phyloP scores from a whole-genome alignment of 768 basidiomycete genomes.

The Zangia roseola region DNA sequence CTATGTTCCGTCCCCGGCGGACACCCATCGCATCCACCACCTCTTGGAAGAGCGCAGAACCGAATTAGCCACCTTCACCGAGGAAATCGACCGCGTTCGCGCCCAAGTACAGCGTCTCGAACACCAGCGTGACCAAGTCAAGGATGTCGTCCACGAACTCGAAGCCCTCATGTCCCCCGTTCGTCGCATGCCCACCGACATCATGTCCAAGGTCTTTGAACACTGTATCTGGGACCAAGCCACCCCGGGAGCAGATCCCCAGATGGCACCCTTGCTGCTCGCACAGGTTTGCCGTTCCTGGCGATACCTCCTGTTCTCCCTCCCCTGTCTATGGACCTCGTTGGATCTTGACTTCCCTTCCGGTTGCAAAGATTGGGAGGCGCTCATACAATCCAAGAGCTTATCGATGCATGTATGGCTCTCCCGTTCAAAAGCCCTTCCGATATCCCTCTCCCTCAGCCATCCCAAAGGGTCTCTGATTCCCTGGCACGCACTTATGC shows the following conservation, averaged over 20 bases:
- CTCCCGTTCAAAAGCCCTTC: slow-evolving; percentile 30
- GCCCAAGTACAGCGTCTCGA: slow-evolving; percentile 22
- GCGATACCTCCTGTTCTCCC: slow-evolving; percentile 29
- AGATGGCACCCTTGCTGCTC: slow-evolving; percentile 24
- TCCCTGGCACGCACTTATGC: slow-evolving; percentile 27
- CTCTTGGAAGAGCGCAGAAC: slow-evolving; percentile 18
- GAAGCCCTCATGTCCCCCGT: slow-evolving; percentile 29
- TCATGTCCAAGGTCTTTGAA: slow-evolving; percentile 29
- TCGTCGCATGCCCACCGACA: slow-evolving; percentile 32
- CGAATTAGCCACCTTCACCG: slow-evolving; percentile 11
- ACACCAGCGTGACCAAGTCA: slow-evolving; percentile 2
- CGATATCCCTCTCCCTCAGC: slow-evolving; percentile 23
- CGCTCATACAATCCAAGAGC: slow-evolving; percentile 24
- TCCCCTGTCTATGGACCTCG: slow-evolving; percentile 25
- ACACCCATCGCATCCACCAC: slow-evolving; percentile 12
- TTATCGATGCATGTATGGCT: slow-evolving; percentile 31
- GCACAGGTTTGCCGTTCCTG: slow-evolving; percentile 32
- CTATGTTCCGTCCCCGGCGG: slow-evolving; percentile 25
- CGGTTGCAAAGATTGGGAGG: slow-evolving; percentile 21
- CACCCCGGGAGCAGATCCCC: slow-evolving; percentile 10
- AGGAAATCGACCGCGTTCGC: slow-evolving; percentile 23
- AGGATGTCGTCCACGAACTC: slow-evolving; percentile 22
- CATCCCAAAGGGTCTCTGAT: slow-evolving; percentile 23
- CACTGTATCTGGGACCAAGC: slow-evolving; percentile 16
- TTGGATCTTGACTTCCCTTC: slow-evolving; percentile 26